Evolutionary conservation across 1,139 yeast species (phyloP).

Genomic region (Suhomyces wounanorum): DNA sequence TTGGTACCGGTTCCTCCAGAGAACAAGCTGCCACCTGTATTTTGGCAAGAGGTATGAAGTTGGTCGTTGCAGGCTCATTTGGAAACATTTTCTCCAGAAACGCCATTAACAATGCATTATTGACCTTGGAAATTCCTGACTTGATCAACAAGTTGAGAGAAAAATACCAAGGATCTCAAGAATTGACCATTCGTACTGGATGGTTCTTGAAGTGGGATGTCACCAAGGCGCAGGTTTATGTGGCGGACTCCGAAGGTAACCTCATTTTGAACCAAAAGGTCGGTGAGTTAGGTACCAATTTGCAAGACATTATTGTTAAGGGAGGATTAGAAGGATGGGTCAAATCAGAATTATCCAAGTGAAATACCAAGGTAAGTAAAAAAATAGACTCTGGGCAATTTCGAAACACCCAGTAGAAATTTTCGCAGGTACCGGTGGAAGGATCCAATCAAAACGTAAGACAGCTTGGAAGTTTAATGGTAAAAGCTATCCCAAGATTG

Average conservation of each 20-base stretch:
- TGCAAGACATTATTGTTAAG: constrained; percentile 93
- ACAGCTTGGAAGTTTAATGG: too few species aligned
- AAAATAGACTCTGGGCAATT: neutral
- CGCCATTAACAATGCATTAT: constrained; percentile 90
- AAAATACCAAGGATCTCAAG: constrained; percentile 56
- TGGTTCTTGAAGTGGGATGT: constrained; percentile 95
- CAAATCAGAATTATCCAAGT: constrained; percentile 56
- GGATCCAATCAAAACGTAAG: neutral
- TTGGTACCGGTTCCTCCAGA: constrained; percentile 98
- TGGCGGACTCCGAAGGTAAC: constrained; percentile 66
- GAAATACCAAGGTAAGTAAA: neutral
- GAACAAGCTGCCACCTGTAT: constrained; percentile 99
- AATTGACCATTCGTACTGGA: constrained; percentile 91
- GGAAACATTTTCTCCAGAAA: constrained; percentile 96
- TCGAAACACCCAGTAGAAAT: neutral
- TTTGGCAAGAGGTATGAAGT: constrained; percentile 86
- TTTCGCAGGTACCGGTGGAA: neutral
- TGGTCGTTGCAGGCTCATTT: constrained; percentile 95
- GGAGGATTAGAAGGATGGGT: constrained; percentile 99
- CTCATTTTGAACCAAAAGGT: constrained; percentile 80
- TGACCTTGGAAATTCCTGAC: constrained; percentile 91
- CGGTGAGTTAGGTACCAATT: constrained; percentile 91
- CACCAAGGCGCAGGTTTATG: constrained; percentile 75
- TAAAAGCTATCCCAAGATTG: too few species aligned
- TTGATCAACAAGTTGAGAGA: constrained; percentile 76